phyloP scores from a whole-genome alignment of 2,329 filamentous ascomycete genomes.

The Lachnellula occidentalis region DNA sequence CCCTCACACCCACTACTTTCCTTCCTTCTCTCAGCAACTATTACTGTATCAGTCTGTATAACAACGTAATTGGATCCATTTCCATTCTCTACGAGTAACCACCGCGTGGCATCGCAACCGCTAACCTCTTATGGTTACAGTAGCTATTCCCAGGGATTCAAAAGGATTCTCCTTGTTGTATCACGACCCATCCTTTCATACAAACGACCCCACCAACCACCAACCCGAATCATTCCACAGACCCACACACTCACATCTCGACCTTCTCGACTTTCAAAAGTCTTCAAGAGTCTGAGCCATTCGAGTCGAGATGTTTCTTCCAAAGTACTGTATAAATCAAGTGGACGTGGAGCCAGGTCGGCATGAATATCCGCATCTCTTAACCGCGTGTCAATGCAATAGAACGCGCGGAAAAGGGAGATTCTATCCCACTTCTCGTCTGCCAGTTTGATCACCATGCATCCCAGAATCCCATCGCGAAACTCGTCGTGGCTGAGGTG shows the following conservation, averaged over 20 bases:
- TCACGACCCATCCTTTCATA: too few species aligned
- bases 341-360: background rate
- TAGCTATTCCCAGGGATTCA: too few species aligned
- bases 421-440: too few species aligned
- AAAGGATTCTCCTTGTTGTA: too few species aligned
- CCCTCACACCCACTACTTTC: background rate
- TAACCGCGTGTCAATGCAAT: background rate
- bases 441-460: background rate
- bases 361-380: background rate
- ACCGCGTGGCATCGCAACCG: background rate
- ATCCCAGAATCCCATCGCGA: background rate
- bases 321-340: background rate
- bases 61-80: background rate
- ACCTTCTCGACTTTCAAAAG: too few species aligned
- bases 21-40: background rate
- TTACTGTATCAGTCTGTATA: background rate
- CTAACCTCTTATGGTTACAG: background rate
- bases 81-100: background rate
- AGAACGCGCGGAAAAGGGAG: background rate
- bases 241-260: too few species aligned
- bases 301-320: background rate
- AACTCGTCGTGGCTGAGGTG: background rate
- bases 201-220: too few species aligned
- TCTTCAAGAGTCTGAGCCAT: too few species aligned
- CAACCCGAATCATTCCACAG: too few species aligned